A percentile compares a stretch with the other conserved stretches of the same genome.
phyloP scores from a whole-genome alignment of 1,284 basidiomycete species.

The Athelia psychrophila region DNA sequence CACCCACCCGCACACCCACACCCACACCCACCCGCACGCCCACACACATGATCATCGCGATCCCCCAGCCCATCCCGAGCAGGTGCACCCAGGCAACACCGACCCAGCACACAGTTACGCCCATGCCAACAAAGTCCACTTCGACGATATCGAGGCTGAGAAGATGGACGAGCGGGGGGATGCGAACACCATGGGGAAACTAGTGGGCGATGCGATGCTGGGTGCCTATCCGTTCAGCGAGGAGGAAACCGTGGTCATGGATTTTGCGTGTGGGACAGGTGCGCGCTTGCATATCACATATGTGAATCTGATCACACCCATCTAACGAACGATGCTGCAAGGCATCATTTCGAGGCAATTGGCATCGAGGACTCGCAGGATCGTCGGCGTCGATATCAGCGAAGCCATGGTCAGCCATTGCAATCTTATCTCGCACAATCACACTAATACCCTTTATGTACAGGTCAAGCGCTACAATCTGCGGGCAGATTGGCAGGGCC shows the following conservation, averaged over 20 bases:
- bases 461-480: slow-evolving; percentile 48
- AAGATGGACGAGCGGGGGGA: background rate
- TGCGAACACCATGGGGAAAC: background rate
- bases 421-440: background rate
- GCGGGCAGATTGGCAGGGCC: slow-evolving; percentile 52
- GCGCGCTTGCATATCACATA: slow-evolving; percentile 8
- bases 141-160: background rate
- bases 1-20: no score
- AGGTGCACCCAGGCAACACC: no score
- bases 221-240: slow-evolving; percentile 49
- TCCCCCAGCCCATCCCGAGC: no score
- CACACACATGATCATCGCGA: no score
- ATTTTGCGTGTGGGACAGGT: slow-evolving; percentile 74
- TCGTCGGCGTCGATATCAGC: slow-evolving; percentile 73
- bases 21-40: no score
- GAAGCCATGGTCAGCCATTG: slow-evolving; percentile 47
- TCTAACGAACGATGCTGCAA: slow-evolving; percentile 23
- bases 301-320: background rate
- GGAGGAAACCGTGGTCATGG: slow-evolving; percentile 55
- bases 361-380: slow-evolving; percentile 48
- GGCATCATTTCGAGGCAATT: slow-evolving; percentile 58
- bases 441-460: background rate
- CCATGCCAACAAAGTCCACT: background rate
- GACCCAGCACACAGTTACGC: background rate
- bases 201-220: slow-evolving; percentile 29